phyloP scores from a whole-genome alignment of 805 yeast genomes.

The Diddensiella caesifluorescens region DNA sequence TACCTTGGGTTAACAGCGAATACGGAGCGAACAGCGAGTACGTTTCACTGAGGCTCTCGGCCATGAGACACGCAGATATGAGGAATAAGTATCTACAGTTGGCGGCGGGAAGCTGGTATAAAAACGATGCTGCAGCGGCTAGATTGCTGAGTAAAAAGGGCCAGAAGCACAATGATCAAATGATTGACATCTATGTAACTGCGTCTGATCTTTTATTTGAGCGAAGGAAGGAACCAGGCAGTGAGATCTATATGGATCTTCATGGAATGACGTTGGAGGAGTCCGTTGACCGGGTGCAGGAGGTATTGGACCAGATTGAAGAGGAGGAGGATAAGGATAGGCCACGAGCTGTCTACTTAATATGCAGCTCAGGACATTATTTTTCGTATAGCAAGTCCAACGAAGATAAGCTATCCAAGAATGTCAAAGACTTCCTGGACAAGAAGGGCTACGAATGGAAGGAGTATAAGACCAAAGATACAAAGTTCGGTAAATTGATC shows the following conservation, averaged over 20 bases:
- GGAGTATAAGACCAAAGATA: slow-evolving; percentile 30
- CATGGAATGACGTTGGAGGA: slow-evolving; percentile 35
- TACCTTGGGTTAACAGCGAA: slow-evolving; percentile 30
- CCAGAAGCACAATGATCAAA: slow-evolving; percentile 27
- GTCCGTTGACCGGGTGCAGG: slow-evolving; percentile 29
- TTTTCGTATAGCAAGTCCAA: slow-evolving; percentile 25
- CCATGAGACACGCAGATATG: slow-evolving; percentile 26
- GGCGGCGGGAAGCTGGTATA: slow-evolving; percentile 31
- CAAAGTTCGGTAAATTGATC: slow-evolving; percentile 35
- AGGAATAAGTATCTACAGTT: slow-evolving; percentile 33
- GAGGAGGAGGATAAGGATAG: slow-evolving; percentile 20
- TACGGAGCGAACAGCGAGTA: slow-evolving; percentile 24
- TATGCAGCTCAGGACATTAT: slow-evolving; percentile 33
- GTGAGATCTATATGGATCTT: slow-evolving; percentile 30
- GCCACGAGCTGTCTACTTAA: slow-evolving; percentile 28
- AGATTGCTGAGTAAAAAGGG: slow-evolving; percentile 30
- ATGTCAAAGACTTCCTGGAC: slow-evolving; percentile 31
- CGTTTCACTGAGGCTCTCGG: slow-evolving; percentile 25
- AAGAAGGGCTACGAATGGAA: slow-evolving; percentile 37
- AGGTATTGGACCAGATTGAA: slow-evolving; percentile 22
- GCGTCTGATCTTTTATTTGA: slow-evolving; percentile 29
- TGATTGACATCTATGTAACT: slow-evolving; percentile 24
- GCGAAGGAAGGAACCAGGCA: slow-evolving; percentile 21
- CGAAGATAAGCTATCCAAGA: slow-evolving; percentile 31
- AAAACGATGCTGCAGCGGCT: slow-evolving; percentile 30